Evolutionary conservation across 441 rosid species (phyloP).

Genomic region (Flueggea neowawraea): DNA sequence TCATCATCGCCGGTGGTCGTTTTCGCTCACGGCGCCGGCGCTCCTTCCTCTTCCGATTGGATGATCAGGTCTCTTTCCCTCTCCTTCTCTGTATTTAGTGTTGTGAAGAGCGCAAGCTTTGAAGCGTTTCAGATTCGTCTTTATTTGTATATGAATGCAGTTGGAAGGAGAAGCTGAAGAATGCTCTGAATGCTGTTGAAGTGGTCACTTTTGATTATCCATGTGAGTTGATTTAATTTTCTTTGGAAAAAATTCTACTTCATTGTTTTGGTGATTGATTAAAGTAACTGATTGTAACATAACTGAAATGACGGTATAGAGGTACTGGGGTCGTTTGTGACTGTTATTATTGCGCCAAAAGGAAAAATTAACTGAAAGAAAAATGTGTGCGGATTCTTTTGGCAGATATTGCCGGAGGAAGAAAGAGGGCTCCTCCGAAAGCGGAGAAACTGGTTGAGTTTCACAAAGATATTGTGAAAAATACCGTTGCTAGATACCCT

Average conservation of each 20-base stretch:
- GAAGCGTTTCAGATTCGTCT: not conserved
- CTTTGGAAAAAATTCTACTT: not conserved
- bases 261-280: not conserved
- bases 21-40: slow-evolving; percentile 90
- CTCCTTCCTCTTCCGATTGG: slow-evolving; percentile 91
- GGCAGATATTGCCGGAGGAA: slow-evolving; percentile 64
- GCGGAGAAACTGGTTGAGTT: slow-evolving; percentile 81
- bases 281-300: too few relatives aligned
- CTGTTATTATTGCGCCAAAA: too few relatives aligned
- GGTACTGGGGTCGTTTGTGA: too few relatives aligned
- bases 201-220: slow-evolving; percentile 88
- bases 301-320: too few relatives aligned
- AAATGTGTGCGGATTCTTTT: slow-evolving; percentile 9
- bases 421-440: slow-evolving; percentile 67
- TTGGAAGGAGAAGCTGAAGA: slow-evolving; percentile 73
- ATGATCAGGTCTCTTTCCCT: slow-evolving; percentile 54
- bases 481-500: slow-evolving; percentile 48
- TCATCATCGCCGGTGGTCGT: slow-evolving; percentile 60
- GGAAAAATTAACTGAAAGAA: not conserved
- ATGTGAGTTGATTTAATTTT: slow-evolving; percentile 45
- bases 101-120: too few relatives aligned
- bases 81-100: not conserved
- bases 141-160: slow-evolving; percentile 26
- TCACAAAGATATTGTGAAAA: slow-evolving; percentile 62
- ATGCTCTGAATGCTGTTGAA: slow-evolving; percentile 59